These are phyloP conservation scores for Mucor piriformis DNA, from an alignment of 371 early-diverging fungal species.

Conservation along the genomic window DNA sequence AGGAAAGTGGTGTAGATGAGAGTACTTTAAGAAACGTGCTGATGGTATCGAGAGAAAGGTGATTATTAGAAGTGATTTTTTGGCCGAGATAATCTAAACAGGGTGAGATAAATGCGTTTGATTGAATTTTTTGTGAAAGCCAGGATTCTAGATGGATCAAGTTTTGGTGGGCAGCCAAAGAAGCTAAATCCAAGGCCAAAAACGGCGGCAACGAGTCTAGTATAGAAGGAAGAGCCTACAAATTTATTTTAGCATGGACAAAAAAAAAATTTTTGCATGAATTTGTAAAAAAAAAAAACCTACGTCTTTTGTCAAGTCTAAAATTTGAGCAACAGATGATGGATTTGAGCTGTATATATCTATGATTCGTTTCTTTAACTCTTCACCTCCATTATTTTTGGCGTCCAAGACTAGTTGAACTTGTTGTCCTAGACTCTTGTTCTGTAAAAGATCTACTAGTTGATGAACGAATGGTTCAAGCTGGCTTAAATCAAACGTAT, in stretches of 20 bases:
- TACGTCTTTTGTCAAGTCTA: slow-evolving; percentile 82
- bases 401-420: background rate
- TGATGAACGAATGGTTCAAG: slow-evolving; percentile 16
- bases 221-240: slow-evolving; percentile 73
- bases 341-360: slow-evolving; percentile 76
- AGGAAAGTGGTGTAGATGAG: slow-evolving; percentile 55
- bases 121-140: slow-evolving; percentile 58
- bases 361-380: slow-evolving; percentile 53
- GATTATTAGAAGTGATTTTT: slow-evolving; percentile 61
- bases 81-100: slow-evolving; percentile 78
- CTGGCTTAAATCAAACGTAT: slow-evolving; percentile 17
- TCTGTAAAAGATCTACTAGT: background rate
- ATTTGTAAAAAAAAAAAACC: slow-evolving; percentile 37
- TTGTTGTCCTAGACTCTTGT: background rate
- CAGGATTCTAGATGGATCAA: slow-evolving; percentile 83
- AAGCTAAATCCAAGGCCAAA: slow-evolving; percentile 82
- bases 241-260: background rate
- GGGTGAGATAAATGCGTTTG: slow-evolving; percentile 64
- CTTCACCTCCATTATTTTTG: slow-evolving; percentile 1
- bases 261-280: background rate
- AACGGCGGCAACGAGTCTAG: slow-evolving; percentile 69
- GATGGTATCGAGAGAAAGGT: slow-evolving; percentile 67
- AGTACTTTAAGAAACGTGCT: slow-evolving; percentile 65
- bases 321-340: slow-evolving; percentile 66
- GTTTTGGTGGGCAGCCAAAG: slow-evolving; percentile 75